Evolutionary conservation across 352 stramenopile species (phyloP), one percentile per base, ranked within the genome.

Genomic region (Globisporangium takayamanum): DNA sequence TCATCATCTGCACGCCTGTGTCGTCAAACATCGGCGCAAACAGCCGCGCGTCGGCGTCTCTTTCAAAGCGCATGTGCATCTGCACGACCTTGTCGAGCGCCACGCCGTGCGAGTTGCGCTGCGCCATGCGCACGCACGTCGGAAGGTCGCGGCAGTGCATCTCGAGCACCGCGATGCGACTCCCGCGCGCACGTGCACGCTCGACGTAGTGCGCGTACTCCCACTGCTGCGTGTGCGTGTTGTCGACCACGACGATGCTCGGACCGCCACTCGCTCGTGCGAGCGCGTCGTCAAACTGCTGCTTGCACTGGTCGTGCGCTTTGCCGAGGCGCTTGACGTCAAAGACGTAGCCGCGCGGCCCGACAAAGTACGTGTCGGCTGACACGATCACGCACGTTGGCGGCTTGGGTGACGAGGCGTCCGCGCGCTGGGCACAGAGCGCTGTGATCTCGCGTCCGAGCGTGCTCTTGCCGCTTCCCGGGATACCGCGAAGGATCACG

Each of bases 61-160:
- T 30, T 33, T 89, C 70, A 76, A 76, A 92, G 4, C 82, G 78
- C 58, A 81, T 47, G 46, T 79, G 84, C 82, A 92, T 92, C 30
- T 74, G 72, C 36, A 89, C 64, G 12, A 90, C 80, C 64, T 89
- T 89, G 16, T 67, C 48, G 4, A 72, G 62, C 41, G 70, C 53
- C 2, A 92, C 82, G 12, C 80, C 82, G 39, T 92, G 82, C 1
- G 82, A 84, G 25, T 92, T 92, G 2, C 82, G 73, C 63, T 74
- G 63, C 2, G 70, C 72, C 76, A 88, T 84, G 55, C 68, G 75
- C 26, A 67, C 68, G 26, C 70, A 80, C 15, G 71, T 88, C 14
- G 73, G 39, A 2, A 69, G 53, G 49, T 89, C 73, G 0, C 52
- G 30, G 54, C 80, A 89, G 22, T 57, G 67, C 71, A 89, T 80